A percentile compares a stretch with the other conserved stretches of the same genome.
Evolutionary conservation across 2,329 filamentous ascomycete species (phyloP).

Genomic region (Drechslerella coelobrocha): DNA sequence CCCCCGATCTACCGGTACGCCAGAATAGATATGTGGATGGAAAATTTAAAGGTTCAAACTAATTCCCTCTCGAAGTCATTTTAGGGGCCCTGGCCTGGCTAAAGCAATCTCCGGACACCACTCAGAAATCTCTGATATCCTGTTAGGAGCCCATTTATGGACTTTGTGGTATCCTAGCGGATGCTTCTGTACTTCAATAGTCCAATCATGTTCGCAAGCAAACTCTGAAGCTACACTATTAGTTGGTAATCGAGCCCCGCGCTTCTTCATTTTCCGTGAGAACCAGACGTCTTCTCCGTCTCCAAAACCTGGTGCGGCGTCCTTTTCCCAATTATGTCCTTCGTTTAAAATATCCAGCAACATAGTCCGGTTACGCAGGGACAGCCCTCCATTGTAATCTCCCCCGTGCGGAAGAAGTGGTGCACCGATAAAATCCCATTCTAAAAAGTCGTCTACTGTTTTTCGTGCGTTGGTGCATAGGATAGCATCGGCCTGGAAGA

Average conservation of each 20-base stretch:
- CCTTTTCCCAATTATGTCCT: conserved; percentile 46
- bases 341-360: conserved; percentile 54
- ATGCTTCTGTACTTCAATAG: conserved; percentile 52
- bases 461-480: conserved; percentile 56
- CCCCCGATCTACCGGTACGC: too few species aligned
- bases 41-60: too few species aligned
- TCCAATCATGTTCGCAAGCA: conserved; percentile 56
- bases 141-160: conserved; percentile 53
- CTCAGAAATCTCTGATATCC: conserved; percentile 53
- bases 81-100: conserved; percentile 17
- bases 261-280: conserved; percentile 54
- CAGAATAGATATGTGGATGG: too few species aligned
- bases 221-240: conserved; percentile 55
- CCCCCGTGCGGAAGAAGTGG: conserved; percentile 54
- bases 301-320: conserved; percentile 49
- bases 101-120: conserved; percentile 56
- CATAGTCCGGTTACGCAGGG: conserved; percentile 56
- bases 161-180: conserved; percentile 56
- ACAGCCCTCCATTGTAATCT: conserved; percentile 58
- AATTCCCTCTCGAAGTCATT: too few species aligned
- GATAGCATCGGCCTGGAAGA: conserved; percentile 60
- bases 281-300: conserved; percentile 57
- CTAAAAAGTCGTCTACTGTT: conserved; percentile 58
- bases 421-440: conserved; percentile 58
- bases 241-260: conserved; percentile 54